Percentiles rank a stretch among this genome's conserved stretches.
Evolutionary conservation across 768 basidiomycete genomes (phyloP).

Genomic region (Termitomyces heimii): DNA sequence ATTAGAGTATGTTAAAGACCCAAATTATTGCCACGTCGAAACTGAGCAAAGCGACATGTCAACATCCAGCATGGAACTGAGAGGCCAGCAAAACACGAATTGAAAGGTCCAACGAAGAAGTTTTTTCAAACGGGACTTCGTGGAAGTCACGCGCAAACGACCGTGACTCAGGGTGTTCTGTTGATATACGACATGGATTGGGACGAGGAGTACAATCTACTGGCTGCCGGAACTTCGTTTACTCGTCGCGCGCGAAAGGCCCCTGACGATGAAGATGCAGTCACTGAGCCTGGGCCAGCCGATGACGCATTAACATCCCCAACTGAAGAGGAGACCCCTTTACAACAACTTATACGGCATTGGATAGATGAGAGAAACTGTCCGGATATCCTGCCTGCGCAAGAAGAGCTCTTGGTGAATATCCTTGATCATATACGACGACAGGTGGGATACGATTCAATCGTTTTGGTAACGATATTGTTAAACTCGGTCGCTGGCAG

Average conservation of each 20-base stretch:
- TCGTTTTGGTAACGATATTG: not conserved
- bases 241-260: slow-evolving; percentile 29
- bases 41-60: not conserved
- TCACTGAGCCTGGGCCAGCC: slow-evolving; percentile 17
- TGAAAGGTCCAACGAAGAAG: not conserved
- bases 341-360: slow-evolving; percentile 68
- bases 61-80: not conserved
- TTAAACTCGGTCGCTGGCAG: slow-evolving; percentile 31
- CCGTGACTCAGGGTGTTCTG: not conserved
- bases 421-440: slow-evolving; percentile 73
- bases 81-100: not conserved
- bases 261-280: slow-evolving; percentile 30
- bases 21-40: not conserved
- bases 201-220: slow-evolving; percentile 31
- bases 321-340: slow-evolving; percentile 42
- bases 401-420: slow-evolving; percentile 58
- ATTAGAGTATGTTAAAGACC: not conserved
- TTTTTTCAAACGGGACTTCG: not conserved
- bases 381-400: slow-evolving; percentile 72
- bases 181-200: slow-evolving; percentile 25
- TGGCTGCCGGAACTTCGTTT: slow-evolving; percentile 17
- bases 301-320: slow-evolving; percentile 10
- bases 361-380: slow-evolving; percentile 86
- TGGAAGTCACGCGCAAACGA: not conserved
- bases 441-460: slow-evolving; percentile 53